Base-by-base conservation (phyloP, 2,329 filamentous ascomycete species). In the Ceratocystis eucalypticola region DNA sequence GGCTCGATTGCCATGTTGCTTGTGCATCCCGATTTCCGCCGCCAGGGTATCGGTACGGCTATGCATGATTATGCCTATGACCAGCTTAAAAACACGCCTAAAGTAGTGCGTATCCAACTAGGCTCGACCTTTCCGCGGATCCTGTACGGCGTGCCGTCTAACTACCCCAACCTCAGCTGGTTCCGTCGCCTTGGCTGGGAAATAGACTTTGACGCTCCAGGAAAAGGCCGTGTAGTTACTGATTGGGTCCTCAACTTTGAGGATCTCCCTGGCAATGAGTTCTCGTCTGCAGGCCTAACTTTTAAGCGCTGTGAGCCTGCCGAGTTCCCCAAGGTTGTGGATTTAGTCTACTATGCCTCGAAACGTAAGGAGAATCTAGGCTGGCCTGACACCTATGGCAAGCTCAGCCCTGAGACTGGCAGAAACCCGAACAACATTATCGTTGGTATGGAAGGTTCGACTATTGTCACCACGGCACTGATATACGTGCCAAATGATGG, bases 371-470 rank as follows among this genome's bases (percentile, higher is more conserved):
- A 77, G 44, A 76, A 77, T 57, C 78, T 83, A 70, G 82, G 82
- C 55, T 84, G 82, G 81, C 84, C 80, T 70, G 82, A 85, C 70
- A 81, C 84, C 70, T 86, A 85, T 69, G 77, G 77, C 66, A 78
- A 76, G 69, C 75, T 83, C 8, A 77, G 77, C 57, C 64, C 64
- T 3, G 64, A 46, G 33, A 77, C 78, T 6, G 75, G 75, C 62
- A n/a, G 20, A 10, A 25, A 8, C 37, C 75, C 83, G 48, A 75
- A 76, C 61, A 81, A 85, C 69, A 78, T 86, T 64, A 71, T 85
- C n/a, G 69, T 85, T 25, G 82, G 79, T 1, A 70, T 82, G 17
- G 78, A 82, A 55, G 76, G 77, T 33, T 74, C 75, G 22, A 75
- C 71, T 1, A 77, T 85, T 59, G 76, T 84, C 20, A 82, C 82